Percentiles rank a stretch among this genome's conserved stretches.
These are phyloP conservation scores for Trametes cubensis DNA, from an alignment of 768 basidiomycete species.

Conservation along the genomic window DNA sequence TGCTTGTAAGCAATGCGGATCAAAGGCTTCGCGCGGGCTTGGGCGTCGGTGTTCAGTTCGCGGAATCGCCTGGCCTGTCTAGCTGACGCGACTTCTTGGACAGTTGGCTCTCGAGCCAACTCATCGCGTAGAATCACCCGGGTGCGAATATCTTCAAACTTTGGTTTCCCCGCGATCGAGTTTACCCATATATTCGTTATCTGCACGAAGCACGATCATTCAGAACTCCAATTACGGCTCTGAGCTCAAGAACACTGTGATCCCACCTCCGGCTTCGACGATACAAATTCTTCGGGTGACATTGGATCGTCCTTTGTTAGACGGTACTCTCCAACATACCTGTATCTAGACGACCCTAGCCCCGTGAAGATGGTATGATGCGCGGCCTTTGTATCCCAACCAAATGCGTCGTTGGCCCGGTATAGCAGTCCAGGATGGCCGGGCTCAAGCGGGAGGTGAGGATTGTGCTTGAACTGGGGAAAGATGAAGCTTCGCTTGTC, in stretches of 20 bases:
- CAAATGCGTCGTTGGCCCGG: not conserved
- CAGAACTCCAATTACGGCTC: too few relatives aligned
- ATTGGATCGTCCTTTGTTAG: not conserved
- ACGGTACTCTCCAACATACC: constrained; percentile 1
- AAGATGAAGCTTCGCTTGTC: constrained; percentile 5
- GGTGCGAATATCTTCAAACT: too few relatives aligned
- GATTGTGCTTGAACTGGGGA: not conserved
- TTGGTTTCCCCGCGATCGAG: too few relatives aligned
- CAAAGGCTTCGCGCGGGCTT: too few relatives aligned
- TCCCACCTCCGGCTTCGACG: not conserved
- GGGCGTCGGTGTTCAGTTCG: too few relatives aligned
- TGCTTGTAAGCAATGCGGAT: not conserved
- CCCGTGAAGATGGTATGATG: not conserved
- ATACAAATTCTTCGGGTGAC: not conserved
- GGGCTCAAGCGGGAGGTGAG: not conserved
- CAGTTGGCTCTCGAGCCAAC: too few relatives aligned
- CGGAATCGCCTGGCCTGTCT: too few relatives aligned
- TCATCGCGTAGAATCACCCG: too few relatives aligned
- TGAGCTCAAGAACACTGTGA: too few relatives aligned
- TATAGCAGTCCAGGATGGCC: not conserved
- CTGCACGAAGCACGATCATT: too few relatives aligned
- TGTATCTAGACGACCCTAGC: not conserved
- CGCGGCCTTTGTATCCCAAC: not conserved
- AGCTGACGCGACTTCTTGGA: not conserved
- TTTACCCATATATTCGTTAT: too few relatives aligned